Percentiles rank a stretch among this genome's conserved stretches.
These are phyloP conservation scores for Trametes elegans DNA, from an alignment of 768 basidiomycete species.

Conservation along the genomic window DNA sequence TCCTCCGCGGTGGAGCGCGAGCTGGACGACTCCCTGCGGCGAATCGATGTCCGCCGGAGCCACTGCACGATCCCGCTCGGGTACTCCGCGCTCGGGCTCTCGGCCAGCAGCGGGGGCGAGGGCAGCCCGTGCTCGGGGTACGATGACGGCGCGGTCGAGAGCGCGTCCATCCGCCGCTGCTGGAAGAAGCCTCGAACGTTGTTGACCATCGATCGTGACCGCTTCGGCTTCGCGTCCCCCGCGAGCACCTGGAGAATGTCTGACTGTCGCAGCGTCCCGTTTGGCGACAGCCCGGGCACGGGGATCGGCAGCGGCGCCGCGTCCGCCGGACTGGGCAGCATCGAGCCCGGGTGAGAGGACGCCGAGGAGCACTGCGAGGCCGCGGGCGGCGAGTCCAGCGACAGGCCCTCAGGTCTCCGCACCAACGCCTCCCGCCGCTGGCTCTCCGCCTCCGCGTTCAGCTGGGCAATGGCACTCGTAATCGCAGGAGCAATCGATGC, in stretches of 20 bases:
- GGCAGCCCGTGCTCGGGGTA: conserved; percentile 14
- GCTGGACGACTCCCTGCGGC: conserved; percentile 16
- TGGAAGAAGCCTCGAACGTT: conserved; percentile 62
- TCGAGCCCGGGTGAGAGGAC: conserved; percentile 24
- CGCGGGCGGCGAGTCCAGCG: conserved; percentile 24
- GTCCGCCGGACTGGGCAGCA: conserved; percentile 26
- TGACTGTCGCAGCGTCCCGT: conserved; percentile 24
- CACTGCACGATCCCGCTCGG: conserved; percentile 12
- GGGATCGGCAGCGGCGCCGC: conserved; percentile 22
- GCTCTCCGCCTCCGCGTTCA: background rate
- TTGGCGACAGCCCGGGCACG: conserved; percentile 13
- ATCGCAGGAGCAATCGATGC: conserved; percentile 18
- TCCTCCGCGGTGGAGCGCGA: conserved; percentile 1
- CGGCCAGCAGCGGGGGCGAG: conserved; percentile 10
- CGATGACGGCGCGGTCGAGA: conserved; percentile 38
- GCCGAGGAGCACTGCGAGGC: conserved; percentile 27
- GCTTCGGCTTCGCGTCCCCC: conserved; percentile 36
- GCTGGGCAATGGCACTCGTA: conserved; percentile 13
- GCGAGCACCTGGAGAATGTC: conserved; percentile 29
- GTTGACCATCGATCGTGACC: conserved; percentile 55
- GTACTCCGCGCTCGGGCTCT: conserved; percentile 25
- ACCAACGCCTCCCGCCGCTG: background rate
- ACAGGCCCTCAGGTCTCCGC: conserved; percentile 15
- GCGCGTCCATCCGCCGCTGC: background rate
- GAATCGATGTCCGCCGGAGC: conserved; percentile 16